Evolutionary conservation across 257 asterid genomes (phyloP), one percentile per base, ranked within the genome.

Genomic region (Solanum dulcamara): DNA sequence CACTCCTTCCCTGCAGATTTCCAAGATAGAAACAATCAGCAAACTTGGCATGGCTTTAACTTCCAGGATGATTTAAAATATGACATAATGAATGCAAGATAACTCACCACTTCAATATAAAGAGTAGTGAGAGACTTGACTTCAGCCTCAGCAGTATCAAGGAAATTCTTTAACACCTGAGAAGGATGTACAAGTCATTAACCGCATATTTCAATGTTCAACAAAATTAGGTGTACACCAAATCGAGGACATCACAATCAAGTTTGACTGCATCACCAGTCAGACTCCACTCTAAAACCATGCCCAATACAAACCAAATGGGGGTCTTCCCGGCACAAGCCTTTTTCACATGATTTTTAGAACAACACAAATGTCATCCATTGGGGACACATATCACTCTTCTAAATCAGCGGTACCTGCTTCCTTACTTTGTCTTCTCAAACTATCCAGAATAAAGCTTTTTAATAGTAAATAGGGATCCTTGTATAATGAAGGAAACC

Each of bases 31-130:
- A 68, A 81, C 60, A 70, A 70, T 67, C 26, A 46, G 30, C 30
- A 48, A 70, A 85, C 82, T 87, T 74, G 38, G 37, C 42, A 2
- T 7, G 60, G n/a, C 10, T 75, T 15, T 44, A 0, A 46, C 57
- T 46, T 77, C 18, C 18, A 83, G 42, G 32, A 32, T 48, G 74
- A 62, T 53, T 55, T 44, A 84, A 81, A 6, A 15, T n/a, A 57
- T 26, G 59, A 8, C 57, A 13, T 33, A 22, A 24, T 12, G 18
- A 30, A 67, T 11, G 60, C 44, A 77, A 15, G 75, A 79, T 53
- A 85, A 84, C 98, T 92, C 89, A 96, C 98, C 97, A 93, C 99
- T 95, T 96, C 99, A 10, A 95, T 87, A 93, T 96, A 95, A 84
- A 96, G 93, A 80, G 94, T 89, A 89, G 92, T 93, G 85, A 96